Conservation (phyloP, 2,329 filamentous ascomycete genomes). For the Aaosphaeria arxii region DNA sequence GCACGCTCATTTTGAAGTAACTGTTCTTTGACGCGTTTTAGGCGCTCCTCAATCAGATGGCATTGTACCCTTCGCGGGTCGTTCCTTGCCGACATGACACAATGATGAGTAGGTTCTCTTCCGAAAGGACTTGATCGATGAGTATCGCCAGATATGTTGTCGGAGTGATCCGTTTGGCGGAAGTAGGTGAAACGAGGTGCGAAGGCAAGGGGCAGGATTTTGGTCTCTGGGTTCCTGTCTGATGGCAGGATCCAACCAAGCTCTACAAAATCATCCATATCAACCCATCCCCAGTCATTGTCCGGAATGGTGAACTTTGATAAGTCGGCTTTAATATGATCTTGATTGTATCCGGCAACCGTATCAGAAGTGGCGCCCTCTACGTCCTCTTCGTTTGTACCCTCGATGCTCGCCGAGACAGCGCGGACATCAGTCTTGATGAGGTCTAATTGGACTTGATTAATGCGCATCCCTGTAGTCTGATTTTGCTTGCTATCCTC, state of each 20-base stretch:
- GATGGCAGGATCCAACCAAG: slow-evolving; percentile 93
- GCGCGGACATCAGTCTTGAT: slow-evolving; percentile 89
- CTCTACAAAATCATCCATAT: slow-evolving; percentile 99
- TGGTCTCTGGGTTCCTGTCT: slow-evolving; percentile 86
- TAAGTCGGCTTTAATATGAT: slow-evolving; percentile 56
- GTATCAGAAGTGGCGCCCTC: slow-evolving; percentile 64
- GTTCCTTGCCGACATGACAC: slow-evolving; percentile 74
- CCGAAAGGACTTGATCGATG: slow-evolving; percentile 87
- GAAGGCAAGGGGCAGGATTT: slow-evolving; percentile 87
- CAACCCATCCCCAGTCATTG: slow-evolving; percentile 93
- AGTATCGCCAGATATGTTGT: slow-evolving; percentile 74
- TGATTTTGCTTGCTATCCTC: slow-evolving; percentile 68
- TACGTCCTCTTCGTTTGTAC: slow-evolving; percentile 74
- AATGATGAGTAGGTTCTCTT: slow-evolving; percentile 88
- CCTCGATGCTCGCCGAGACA: slow-evolving; percentile 84
- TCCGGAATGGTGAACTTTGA: slow-evolving; percentile 95
- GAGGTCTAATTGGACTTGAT: slow-evolving; percentile 89
- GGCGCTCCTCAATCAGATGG: slow-evolving; percentile 75
- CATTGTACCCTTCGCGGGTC: slow-evolving; percentile 87
- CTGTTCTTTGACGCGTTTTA: slow-evolving; percentile 75
- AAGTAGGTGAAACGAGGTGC: slow-evolving; percentile 97
- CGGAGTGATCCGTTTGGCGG: slow-evolving; percentile 88
- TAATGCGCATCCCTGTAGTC: slow-evolving; percentile 92
- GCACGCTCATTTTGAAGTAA: slow-evolving; percentile 70
- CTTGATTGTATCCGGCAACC: slow-evolving; percentile 53